Evolutionary conservation across 352 stramenopile genomes (phyloP), one percentile per base, ranked within the genome.

Genomic region (Phytophthora vignae): DNA sequence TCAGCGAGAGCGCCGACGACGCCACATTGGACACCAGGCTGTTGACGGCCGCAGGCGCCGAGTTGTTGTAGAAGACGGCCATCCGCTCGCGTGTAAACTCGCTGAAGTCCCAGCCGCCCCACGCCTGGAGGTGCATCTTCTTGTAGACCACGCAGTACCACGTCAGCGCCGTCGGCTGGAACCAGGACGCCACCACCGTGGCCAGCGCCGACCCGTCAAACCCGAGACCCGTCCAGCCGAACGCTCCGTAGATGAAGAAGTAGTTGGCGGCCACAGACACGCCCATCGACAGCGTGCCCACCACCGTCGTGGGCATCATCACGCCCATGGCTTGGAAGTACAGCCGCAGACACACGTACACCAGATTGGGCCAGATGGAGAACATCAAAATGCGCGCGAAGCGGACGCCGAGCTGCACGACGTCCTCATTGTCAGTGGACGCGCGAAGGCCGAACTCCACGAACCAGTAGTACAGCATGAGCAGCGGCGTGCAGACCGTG

Each of bases 381-480:
- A 77, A 69, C 64, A 77, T 73, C 59, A 77, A 61, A 40, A 77
- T 59, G 6, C 70, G 59, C 29, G 70, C 68, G 49, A 77, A 77
- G 40, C 70, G 70, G 31, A 74, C 40, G 10, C 70, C 70, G 5
- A 77, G 70, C 12, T 48, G 64, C 40, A 77, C 66, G 2, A 77
- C 65, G 55, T 74, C 54, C 7, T 53, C 59, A 4, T 73, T 60
- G n/a, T 70, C 44, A 2, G 70, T 77, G 7, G 70, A 77, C 31
- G 65, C 70, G 9, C 59, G 36, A 21, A 77, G 42, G 40, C 69
- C 69, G 22, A 73, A 48, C 38, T 64, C 70, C 48, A 77, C 70
- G 55, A 69, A 77, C 70, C 70, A 77, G 64, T 77, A 73, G 52
- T 60, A 77, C 27, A 77, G 59, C 70, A 77, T 77, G 19, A 77